Percentiles rank a stretch among this genome's conserved stretches.
Conservation (phyloP, 768 basidiomycete genomes). For the Amanita rubescens region DNA sequence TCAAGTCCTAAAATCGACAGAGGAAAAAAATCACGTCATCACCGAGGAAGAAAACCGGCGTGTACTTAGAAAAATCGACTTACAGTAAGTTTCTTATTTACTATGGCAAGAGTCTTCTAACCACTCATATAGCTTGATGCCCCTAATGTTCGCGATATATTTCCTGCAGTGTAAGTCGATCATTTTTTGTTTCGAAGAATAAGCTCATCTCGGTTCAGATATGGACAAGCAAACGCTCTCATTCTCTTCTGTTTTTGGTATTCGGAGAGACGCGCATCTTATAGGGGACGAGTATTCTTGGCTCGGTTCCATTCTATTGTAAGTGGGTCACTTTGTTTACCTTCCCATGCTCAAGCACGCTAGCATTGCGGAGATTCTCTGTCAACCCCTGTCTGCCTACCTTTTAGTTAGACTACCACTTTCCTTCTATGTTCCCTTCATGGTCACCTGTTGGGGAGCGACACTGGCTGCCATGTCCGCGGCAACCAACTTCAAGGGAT, state of each 20-base stretch:
- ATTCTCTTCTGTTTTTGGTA: slow-evolving; percentile 27
- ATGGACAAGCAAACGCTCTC: slow-evolving; percentile 29
- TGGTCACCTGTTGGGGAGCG: slow-evolving; percentile 27
- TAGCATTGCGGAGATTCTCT: slow-evolving; percentile 26
- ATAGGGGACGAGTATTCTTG: slow-evolving; percentile 27
- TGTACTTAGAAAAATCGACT: slow-evolving; percentile 21
- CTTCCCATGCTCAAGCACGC: neutral
- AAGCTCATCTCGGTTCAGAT: slow-evolving; percentile 9
- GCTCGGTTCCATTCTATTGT: slow-evolving; percentile 26
- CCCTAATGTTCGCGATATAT: slow-evolving; percentile 24
- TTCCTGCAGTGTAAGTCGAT: slow-evolving; percentile 21
- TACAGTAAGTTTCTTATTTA: slow-evolving; percentile 15
- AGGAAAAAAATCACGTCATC: slow-evolving; percentile 8
- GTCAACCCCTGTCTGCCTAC: slow-evolving; percentile 26
- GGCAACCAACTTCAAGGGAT: slow-evolving; percentile 22
- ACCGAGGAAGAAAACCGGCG: slow-evolving; percentile 19
- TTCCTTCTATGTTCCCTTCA: slow-evolving; percentile 24
- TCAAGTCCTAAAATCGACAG: slow-evolving; percentile 9
- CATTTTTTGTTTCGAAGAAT: neutral
- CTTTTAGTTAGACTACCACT: slow-evolving; percentile 24
- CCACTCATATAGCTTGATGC: slow-evolving; percentile 19
- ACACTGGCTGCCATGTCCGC: slow-evolving; percentile 25
- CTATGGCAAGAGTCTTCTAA: neutral
- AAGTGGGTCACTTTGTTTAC: slow-evolving; percentile 3
- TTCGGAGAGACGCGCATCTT: slow-evolving; percentile 21